A percentile compares a stretch with the other conserved stretches of the same genome.
Conservation (phyloP, 225 moss, liverwort and hornwort species). For the Sphagnum contortum region DNA sequence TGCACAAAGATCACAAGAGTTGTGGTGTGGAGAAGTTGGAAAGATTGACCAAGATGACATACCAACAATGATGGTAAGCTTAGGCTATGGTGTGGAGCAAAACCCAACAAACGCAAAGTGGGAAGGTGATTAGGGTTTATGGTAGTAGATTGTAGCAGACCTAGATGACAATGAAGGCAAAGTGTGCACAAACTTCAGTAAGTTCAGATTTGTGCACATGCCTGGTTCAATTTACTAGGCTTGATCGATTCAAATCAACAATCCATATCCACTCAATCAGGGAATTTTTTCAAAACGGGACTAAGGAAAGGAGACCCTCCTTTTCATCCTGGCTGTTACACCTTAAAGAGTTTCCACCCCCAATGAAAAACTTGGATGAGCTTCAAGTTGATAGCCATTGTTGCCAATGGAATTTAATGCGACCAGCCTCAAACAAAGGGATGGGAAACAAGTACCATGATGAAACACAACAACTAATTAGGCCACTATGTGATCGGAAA, state of each 20-base stretch:
- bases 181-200: not conserved
- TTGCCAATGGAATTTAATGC: no score
- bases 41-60: not conserved
- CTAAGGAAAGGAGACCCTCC: not conserved
- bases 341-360: not conserved
- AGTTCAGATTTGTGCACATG: no score
- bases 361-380: no score
- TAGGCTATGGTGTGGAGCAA: not conserved
- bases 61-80: not conserved
- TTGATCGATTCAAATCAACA: no score
- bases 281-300: no score
- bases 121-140: not conserved
- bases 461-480: no score
- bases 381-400: no score
- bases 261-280: no score
- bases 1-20: not conserved
- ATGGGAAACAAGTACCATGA: no score
- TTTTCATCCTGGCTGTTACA: not conserved
- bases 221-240: no score
- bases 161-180: not conserved
- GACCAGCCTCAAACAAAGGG: no score
- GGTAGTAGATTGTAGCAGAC: not conserved
- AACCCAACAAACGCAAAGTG: not conserved
- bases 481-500: no score
- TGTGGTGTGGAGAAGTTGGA: not conserved